phyloP scores from a whole-genome alignment of 2,329 filamentous ascomycete species.

The Biscogniauxia sp. region DNA sequence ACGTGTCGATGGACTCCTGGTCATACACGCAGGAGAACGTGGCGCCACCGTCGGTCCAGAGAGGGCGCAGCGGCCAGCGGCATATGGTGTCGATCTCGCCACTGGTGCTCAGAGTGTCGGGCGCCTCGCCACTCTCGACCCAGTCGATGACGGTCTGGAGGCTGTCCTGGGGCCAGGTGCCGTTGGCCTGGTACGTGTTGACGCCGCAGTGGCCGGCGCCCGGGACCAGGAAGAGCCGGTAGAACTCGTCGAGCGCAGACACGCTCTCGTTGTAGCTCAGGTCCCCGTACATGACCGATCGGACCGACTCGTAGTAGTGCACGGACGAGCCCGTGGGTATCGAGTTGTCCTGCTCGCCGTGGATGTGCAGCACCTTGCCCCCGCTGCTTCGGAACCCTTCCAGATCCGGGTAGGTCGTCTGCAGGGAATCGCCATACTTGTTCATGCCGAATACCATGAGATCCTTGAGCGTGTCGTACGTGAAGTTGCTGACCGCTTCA shows the following conservation, averaged over 20 bases:
- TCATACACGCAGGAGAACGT: constrained; percentile 22
- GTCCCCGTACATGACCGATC: constrained; percentile 45
- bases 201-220: constrained; percentile 50
- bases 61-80: constrained; percentile 41
- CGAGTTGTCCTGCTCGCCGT: constrained; percentile 49
- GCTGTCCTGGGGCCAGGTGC: constrained; percentile 43
- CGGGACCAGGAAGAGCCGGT: constrained; percentile 37
- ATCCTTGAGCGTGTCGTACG: constrained; percentile 49
- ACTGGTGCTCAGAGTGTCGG: constrained; percentile 41
- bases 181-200: constrained; percentile 39
- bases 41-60: constrained; percentile 36
- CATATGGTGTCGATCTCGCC: constrained; percentile 39
- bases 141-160: constrained; percentile 47
- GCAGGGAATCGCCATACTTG: constrained; percentile 47
- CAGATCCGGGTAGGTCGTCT: constrained; percentile 45
- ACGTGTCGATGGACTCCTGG: constrained; percentile 15
- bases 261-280: constrained; percentile 38
- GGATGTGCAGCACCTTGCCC: constrained; percentile 51
- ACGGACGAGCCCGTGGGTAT: constrained; percentile 49
- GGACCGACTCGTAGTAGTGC: constrained; percentile 43
- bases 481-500: constrained; percentile 42
- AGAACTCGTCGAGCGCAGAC: constrained; percentile 47
- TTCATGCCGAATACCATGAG: constrained; percentile 51
- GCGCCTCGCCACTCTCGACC: constrained; percentile 48
- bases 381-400: constrained; percentile 42